Evolutionary conservation across 768 basidiomycete species (phyloP).

Genomic region (Trametes cubensis): DNA sequence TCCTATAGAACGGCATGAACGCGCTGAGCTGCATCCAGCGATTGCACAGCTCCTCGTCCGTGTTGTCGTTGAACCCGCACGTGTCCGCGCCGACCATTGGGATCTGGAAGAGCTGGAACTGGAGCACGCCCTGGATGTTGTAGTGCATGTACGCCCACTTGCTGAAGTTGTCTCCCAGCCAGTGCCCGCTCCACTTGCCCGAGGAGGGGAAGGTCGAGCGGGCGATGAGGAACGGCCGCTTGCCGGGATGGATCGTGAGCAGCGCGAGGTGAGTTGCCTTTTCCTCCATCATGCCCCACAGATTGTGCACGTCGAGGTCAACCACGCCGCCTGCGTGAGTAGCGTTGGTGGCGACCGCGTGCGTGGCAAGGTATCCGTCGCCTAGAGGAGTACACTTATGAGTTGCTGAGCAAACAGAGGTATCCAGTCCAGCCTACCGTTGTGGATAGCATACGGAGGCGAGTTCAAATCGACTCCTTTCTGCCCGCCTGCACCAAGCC

Average conservation of each 20-base stretch:
- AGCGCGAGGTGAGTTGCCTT: slow-evolving; percentile 64
- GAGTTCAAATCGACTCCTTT: slow-evolving; percentile 50
- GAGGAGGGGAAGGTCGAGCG: slow-evolving; percentile 72
- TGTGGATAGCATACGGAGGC: slow-evolving; percentile 74
- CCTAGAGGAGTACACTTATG: slow-evolving; percentile 37
- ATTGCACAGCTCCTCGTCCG: slow-evolving; percentile 79
- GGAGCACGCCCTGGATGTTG: slow-evolving; percentile 76
- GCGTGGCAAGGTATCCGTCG: slow-evolving; percentile 49
- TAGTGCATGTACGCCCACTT: slow-evolving; percentile 72
- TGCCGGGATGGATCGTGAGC: slow-evolving; percentile 51
- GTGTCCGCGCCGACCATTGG: slow-evolving; percentile 85
- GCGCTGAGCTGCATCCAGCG: slow-evolving; percentile 86
- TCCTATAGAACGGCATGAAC: slow-evolving; percentile 80
- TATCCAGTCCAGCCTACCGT: slow-evolving; percentile 45
- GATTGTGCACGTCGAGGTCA: slow-evolving; percentile 72
- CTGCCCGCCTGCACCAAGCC: slow-evolving; percentile 52
- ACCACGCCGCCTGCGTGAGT: slow-evolving; percentile 62
- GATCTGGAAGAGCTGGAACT: slow-evolving; percentile 83
- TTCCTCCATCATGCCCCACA: slow-evolving; percentile 75
- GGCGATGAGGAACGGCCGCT: slow-evolving; percentile 71
- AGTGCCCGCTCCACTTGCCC: slow-evolving; percentile 75
- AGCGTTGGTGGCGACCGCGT: slow-evolving; percentile 69
- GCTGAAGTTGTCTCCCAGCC: slow-evolving; percentile 80
- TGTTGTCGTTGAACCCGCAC: slow-evolving; percentile 68
- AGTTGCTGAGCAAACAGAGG: background rate